Evolutionary conservation across 2,329 filamentous ascomycete species (phyloP), one percentile per base, ranked within the genome.

Genomic region (Zasmidium angulare): DNA sequence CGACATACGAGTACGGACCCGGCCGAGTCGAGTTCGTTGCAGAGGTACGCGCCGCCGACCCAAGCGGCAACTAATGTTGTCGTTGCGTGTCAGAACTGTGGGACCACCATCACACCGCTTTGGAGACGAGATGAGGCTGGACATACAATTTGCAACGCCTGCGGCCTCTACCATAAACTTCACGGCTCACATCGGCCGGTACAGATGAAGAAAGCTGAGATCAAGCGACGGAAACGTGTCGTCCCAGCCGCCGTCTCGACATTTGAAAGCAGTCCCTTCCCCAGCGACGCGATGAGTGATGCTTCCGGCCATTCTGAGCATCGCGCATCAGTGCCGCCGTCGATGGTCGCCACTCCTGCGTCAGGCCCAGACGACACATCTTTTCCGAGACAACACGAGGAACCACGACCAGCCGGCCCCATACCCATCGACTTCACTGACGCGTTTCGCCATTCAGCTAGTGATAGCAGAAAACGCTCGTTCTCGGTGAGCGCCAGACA

Each of bases 181-280:
- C 95, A 99, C 73, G 93, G 93, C 56, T 87, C 92, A 26, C 93
- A 97, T 75, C 85, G 95, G 46, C 95, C 95, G 0, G 91, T 95
- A 3, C 91, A 91, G n/a, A 98, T 99, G 95, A 99, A 98, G 77
- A 98, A 97, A 75, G 89, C 91, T 2, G 90, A 96, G 23, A 99
- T 99, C 74, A 98, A 99, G 77, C 86, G 95, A 63, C 84, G 95
- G 61, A 98, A 98, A 81, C 88, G 95, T 59, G 92, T 98, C 4
- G 93, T 98, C 47, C 93, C 93, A 19, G 91, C 90, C 79, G 56
- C 80, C 80, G 58, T 75, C 77, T 55, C 79, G 4, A 55, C 58
- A 49, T 53, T 57, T 23, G 62, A 75, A 36, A 56, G 59, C 11
- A 58, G 49, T 23, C 50, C 55, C 11, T 64, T 53, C 20, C 21